phyloP scores from a whole-genome alignment of 169 alveolate genomes.

The Plasmodium gaboni region DNA sequence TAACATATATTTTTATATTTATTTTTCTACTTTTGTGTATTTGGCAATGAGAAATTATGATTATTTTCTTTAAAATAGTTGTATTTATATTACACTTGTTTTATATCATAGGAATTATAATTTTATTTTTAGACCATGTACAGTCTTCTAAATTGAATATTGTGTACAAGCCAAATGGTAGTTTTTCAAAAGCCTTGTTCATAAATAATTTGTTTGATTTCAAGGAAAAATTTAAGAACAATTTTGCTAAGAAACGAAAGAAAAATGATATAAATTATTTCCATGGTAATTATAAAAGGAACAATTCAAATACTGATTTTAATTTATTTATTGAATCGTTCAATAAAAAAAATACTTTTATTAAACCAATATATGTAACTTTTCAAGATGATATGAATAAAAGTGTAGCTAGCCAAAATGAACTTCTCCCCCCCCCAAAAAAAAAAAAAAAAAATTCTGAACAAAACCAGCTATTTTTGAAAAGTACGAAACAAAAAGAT shows the following conservation, averaged over 20 bases:
- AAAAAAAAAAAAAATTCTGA: background rate
- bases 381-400: background rate
- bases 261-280: background rate
- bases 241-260: background rate
- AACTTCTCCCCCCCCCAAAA: background rate
- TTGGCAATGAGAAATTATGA: constrained; percentile 18
- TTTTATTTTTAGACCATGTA: constrained; percentile 11
- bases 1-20: no score
- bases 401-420: background rate
- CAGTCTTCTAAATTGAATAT: background rate
- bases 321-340: constrained; percentile 10
- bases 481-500: background rate
- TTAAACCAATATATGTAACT: constrained; percentile 21
- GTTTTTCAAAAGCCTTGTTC: background rate
- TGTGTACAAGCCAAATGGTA: background rate
- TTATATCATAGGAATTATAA: constrained; percentile 1
- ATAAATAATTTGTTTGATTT: background rate
- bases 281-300: background rate
- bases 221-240: background rate
- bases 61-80: constrained; percentile 6
- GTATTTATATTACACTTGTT: background rate
- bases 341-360: constrained; percentile 41
- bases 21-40: background rate
- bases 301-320: background rate
- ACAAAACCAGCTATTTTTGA: background rate